Evolutionary conservation across 345 rosid genomes (phyloP).

Genomic region (Eutrema yunnanense): DNA sequence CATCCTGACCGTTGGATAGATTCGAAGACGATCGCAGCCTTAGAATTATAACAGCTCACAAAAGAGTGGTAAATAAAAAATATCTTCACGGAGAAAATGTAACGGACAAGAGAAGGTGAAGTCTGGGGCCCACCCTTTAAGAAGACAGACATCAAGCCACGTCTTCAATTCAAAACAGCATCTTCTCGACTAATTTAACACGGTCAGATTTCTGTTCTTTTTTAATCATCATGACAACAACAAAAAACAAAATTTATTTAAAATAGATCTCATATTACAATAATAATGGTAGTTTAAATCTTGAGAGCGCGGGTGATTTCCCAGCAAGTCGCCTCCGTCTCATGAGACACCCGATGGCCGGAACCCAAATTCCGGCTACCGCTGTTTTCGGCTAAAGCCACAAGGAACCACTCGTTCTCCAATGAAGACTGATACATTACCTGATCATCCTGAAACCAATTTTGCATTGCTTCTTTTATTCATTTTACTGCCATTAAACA

Average conservation of each 20-base stretch:
- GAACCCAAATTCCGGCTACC: conserved; percentile 18
- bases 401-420: conserved; percentile 65
- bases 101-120: conserved; percentile 9
- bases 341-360: conserved; percentile 5
- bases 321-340: conserved; percentile 43
- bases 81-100: background rate
- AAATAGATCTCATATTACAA: background rate
- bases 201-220: background rate
- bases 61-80: background rate
- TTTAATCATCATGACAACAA: background rate
- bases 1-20: background rate
- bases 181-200: background rate
- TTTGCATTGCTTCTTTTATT: background rate
- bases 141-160: conserved; percentile 3
- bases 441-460: conserved; percentile 63
- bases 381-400: conserved; percentile 56
- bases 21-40: conserved; percentile 4
- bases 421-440: conserved; percentile 75
- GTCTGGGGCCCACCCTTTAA: background rate
- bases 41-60: background rate
- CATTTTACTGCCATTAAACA: background rate
- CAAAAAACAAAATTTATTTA: background rate
- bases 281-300: conserved; percentile 1
- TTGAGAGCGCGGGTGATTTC: conserved; percentile 84
- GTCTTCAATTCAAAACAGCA: background rate